Conservation (phyloP, 106 monocot genomes). For the Acorus calamus region DNA sequence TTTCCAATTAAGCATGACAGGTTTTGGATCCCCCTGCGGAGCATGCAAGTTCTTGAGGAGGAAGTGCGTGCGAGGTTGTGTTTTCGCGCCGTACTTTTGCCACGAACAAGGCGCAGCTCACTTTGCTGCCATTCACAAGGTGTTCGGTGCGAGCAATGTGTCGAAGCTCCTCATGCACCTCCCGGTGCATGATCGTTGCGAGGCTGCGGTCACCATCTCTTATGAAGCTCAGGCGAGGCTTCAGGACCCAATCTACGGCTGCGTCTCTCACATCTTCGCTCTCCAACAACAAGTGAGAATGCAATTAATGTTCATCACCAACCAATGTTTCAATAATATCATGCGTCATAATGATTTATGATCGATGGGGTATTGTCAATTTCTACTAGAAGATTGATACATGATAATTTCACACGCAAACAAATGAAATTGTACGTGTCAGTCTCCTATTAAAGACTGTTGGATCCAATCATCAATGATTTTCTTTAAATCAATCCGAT, state of each 20-base stretch:
- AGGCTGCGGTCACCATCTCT: slow-evolving; percentile 71
- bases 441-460: background rate
- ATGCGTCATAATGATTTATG: too few relatives aligned
- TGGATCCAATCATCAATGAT: background rate
- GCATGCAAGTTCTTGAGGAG: slow-evolving; percentile 93
- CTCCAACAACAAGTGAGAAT: slow-evolving; percentile 39
- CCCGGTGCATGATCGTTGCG: slow-evolving; percentile 52
- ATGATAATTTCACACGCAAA: too few relatives aligned
- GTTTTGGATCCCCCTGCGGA: slow-evolving; percentile 83
- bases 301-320: too few relatives aligned
- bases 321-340: too few relatives aligned
- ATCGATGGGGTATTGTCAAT: too few relatives aligned
- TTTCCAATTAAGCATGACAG: slow-evolving; percentile 35
- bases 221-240: slow-evolving; percentile 85
- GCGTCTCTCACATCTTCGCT: slow-evolving; percentile 40
- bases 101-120: slow-evolving; percentile 92
- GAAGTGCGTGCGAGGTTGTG: slow-evolving; percentile 77
- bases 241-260: slow-evolving; percentile 58
- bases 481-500: background rate
- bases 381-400: too few relatives aligned
- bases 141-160: slow-evolving; percentile 89
- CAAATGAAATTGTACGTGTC: too few relatives aligned
- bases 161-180: slow-evolving; percentile 78
- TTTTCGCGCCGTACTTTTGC: slow-evolving; percentile 87
- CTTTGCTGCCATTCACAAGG: slow-evolving; percentile 86